Percentiles rank a stretch among this genome's conserved stretches.
Evolutionary conservation across 306 rosid species (phyloP).

Genomic region (Senna tora): DNA sequence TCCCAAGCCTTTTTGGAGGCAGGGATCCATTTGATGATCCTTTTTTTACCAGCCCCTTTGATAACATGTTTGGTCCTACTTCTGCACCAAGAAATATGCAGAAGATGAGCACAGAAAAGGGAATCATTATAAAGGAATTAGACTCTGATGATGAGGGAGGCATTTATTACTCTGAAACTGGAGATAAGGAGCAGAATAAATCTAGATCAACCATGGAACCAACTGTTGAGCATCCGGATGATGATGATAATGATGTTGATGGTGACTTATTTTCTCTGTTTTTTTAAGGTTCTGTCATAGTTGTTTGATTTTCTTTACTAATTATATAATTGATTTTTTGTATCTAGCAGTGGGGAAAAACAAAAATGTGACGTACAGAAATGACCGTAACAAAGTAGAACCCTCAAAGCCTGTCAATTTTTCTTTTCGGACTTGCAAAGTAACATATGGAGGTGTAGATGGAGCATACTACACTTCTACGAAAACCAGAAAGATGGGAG

Average conservation of each 20-base stretch:
- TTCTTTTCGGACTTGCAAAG: slow-evolving; percentile 60
- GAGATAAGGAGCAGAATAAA: slow-evolving; percentile 31
- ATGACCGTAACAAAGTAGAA: slow-evolving; percentile 37
- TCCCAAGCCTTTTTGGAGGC: slow-evolving; percentile 59
- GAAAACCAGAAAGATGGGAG: slow-evolving; percentile 59
- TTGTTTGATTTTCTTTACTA: slow-evolving; percentile 8
- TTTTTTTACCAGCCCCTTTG: slow-evolving; percentile 66
- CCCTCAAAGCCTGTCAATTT: slow-evolving; percentile 37
- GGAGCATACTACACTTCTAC: slow-evolving; percentile 86
- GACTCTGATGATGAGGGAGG: slow-evolving; percentile 60
- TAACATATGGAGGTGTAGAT: slow-evolving; percentile 81
- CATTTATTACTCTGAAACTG: slow-evolving; percentile 31
- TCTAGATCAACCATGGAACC: slow-evolving; percentile 59
- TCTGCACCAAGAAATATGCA: slow-evolving; percentile 33
- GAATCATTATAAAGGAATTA: slow-evolving; percentile 66
- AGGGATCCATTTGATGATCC: slow-evolving; percentile 88
- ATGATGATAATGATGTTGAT: slow-evolving; percentile 45
- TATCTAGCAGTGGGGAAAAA: slow-evolving; percentile 43
- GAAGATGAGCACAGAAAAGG: slow-evolving; percentile 47
- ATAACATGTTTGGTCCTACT: slow-evolving; percentile 42
- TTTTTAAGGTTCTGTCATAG: neutral
- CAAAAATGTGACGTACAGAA: slow-evolving; percentile 37
- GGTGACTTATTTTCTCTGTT: slow-evolving; percentile 45
- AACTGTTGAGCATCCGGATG: slow-evolving; percentile 80
- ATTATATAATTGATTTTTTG: slow-evolving; percentile 4